Percentiles rank a stretch among this genome's conserved stretches.
Conservation (phyloP, 169 alveolate genomes). For the Eimeria acervulina region DNA sequence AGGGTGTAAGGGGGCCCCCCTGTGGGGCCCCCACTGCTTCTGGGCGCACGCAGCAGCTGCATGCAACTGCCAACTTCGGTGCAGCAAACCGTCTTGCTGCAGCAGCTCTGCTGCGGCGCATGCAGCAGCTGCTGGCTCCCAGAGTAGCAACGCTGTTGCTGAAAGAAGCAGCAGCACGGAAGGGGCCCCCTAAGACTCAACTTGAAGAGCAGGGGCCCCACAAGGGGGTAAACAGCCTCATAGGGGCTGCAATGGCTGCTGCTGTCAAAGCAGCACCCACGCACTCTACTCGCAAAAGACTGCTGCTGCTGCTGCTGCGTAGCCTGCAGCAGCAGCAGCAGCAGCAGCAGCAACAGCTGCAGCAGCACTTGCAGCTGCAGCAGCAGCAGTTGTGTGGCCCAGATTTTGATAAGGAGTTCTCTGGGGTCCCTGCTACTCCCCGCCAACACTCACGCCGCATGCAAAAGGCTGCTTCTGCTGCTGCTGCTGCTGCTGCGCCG, state of each 20-base stretch:
- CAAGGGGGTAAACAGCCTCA: background rate
- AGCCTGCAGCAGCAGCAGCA: constrained; percentile 5
- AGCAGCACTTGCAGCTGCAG: background rate
- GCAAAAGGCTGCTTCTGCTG: background rate
- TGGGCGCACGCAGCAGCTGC: background rate
- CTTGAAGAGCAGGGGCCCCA: background rate
- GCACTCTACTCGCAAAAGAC: background rate
- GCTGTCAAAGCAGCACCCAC: background rate
- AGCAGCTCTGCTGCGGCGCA: constrained; percentile 12
- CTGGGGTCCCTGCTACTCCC: background rate
- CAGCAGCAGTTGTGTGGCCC: background rate
- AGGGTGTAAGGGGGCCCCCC: background rate
- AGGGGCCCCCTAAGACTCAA: background rate
- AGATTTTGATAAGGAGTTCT: background rate
- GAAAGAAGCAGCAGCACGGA: background rate
- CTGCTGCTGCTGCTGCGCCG: background rate
- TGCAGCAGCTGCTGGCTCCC: constrained; percentile 29
- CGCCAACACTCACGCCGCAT: background rate
- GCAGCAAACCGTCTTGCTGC: background rate
- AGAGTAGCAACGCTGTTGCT: constrained; percentile 5
- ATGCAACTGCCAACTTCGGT: background rate
- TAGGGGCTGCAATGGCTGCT: constrained; percentile 58
- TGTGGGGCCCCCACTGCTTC: background rate
- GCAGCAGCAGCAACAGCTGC: background rate
- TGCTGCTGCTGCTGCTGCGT: constrained; percentile 53